phyloP scores from a whole-genome alignment of 805 yeast species.

The Candida tallmaniae region DNA sequence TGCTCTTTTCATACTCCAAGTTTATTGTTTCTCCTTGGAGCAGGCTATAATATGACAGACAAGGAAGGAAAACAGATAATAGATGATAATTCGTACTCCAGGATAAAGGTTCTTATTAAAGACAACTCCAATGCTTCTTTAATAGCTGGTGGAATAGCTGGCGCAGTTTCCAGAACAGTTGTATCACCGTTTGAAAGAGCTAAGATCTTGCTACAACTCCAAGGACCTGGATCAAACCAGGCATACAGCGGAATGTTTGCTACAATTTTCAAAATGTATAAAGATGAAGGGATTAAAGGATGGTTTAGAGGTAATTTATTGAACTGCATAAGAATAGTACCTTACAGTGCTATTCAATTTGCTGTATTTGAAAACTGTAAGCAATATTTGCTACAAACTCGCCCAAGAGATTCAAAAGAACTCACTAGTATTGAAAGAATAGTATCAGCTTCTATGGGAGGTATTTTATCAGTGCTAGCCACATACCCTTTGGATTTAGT shows the following conservation, averaged over 20 bases:
- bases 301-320: constrained; percentile 86
- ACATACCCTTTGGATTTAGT: constrained; percentile 93
- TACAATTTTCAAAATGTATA: constrained; percentile 74
- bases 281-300: constrained; percentile 90
- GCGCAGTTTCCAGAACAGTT: constrained; percentile 80
- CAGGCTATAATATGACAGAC: no score
- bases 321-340: constrained; percentile 86
- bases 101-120: constrained; percentile 19
- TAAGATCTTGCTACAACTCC: constrained; percentile 86
- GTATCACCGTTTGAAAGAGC: constrained; percentile 96
- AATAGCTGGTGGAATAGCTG: constrained; percentile 70
- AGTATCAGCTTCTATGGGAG: constrained; percentile 76
- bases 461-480: constrained; percentile 69
- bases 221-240: constrained; percentile 53
- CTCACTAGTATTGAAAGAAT: constrained; percentile 58
- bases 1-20: no score
- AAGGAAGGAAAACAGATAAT: no score
- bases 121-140: constrained; percentile 59
- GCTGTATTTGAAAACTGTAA: constrained; percentile 71
- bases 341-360: constrained; percentile 93
- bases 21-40: no score
- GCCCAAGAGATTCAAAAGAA: constrained; percentile 22
- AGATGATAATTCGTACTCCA: no score
- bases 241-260: constrained; percentile 65
- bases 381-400: constrained; percentile 21